Evolutionary conservation across 768 basidiomycete species (phyloP).

Genomic region (Boletus vermiculosoides): DNA sequence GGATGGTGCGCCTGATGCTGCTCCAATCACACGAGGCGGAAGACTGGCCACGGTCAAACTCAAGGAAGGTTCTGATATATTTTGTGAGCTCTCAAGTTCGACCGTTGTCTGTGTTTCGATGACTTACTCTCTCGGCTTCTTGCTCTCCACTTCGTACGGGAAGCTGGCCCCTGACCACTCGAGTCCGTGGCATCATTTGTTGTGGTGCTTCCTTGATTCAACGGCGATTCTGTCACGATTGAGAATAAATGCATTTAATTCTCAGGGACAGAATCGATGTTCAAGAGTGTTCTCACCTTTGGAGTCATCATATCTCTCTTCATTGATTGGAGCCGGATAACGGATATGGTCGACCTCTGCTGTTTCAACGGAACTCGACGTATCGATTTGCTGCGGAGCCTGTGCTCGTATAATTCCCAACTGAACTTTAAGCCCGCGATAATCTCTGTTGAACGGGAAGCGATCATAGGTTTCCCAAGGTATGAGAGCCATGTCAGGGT

Average conservation of each 20-base stretch:
- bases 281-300: neutral
- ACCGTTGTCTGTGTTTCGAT: neutral
- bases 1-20: conserved; percentile 10
- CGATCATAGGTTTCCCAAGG: neutral
- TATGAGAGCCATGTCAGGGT: neutral
- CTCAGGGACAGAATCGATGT: neutral
- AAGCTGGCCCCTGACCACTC: neutral
- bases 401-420: conserved; percentile 53
- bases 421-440: conserved; percentile 71
- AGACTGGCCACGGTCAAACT: conserved; percentile 9
- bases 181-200: neutral
- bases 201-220: neutral
- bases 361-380: neutral
- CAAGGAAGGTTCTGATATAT: conserved; percentile 13
- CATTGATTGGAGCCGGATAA: neutral
- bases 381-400: conserved; percentile 22
- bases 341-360: conserved; percentile 1
- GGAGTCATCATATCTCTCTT: neutral
- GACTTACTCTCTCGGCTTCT: conserved; percentile 11
- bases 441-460: conserved; percentile 48
- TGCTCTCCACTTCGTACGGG: neutral
- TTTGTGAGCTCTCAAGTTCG: neutral
- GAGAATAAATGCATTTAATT: neutral
- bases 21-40: conserved; percentile 6
- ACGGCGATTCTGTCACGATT: neutral